A percentile compares a stretch with the other conserved stretches of the same genome.
Evolutionary conservation across 225 moss, liverwort and hornwort species (phyloP).

Genomic region (Takakia lepidozioides): DNA sequence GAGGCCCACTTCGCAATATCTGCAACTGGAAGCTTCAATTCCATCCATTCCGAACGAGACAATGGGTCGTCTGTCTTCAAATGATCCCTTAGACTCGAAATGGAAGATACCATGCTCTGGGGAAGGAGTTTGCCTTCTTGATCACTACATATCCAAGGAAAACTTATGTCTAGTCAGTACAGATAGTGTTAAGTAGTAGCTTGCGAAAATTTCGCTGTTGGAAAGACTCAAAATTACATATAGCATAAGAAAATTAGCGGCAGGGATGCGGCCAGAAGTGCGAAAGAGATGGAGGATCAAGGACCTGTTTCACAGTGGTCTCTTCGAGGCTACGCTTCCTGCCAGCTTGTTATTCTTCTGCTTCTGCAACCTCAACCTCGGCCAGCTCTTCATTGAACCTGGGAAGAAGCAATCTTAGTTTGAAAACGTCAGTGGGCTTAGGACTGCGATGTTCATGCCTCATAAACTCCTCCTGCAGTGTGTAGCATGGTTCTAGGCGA

Average conservation of each 20-base stretch:
- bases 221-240: no score
- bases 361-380: slow-evolving; percentile 5
- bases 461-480: slow-evolving; percentile 17
- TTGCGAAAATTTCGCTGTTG: no score
- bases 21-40: slow-evolving; percentile 17
- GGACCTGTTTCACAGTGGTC: slow-evolving; percentile 11
- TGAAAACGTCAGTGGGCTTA: slow-evolving; percentile 15
- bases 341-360: slow-evolving; percentile 5
- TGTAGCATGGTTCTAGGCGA: slow-evolving; percentile 19
- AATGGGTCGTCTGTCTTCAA: slow-evolving; percentile 13
- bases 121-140: slow-evolving; percentile 27
- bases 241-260: no score
- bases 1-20: slow-evolving; percentile 9
- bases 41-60: slow-evolving; percentile 19
- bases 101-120: slow-evolving; percentile 20
- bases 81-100: slow-evolving; percentile 9
- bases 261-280: no score
- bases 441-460: slow-evolving; percentile 15
- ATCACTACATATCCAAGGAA: slow-evolving; percentile 13
- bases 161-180: no score
- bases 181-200: no score
- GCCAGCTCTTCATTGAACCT: slow-evolving; percentile 13
- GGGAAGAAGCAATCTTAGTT: slow-evolving; percentile 12
- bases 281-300: neutral
- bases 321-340: slow-evolving; percentile 13